Percentiles rank a stretch among this genome's conserved stretches.
Conservation (phyloP, 2,329 filamentous ascomycete species). For the Dothistroma septosporum region DNA sequence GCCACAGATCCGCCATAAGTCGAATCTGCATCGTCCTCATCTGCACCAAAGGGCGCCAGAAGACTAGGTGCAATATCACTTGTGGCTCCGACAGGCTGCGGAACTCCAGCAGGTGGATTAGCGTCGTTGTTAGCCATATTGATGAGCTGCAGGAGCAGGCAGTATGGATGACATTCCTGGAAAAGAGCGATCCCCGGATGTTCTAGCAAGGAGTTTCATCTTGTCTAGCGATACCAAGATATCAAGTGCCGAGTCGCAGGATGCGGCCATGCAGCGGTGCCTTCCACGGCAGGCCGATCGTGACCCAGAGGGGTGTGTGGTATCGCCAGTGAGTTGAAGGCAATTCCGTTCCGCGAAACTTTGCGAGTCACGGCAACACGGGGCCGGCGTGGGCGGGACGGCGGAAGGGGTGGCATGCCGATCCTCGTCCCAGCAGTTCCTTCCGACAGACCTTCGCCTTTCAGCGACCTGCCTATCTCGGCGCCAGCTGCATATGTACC, state of each 20-base stretch:
- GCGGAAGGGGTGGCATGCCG: background rate
- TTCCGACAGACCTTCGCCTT: background rate
- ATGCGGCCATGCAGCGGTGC: background rate
- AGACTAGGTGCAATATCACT: constrained; percentile 9
- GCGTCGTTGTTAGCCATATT: background rate
- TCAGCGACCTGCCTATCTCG: background rate
- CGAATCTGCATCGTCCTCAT: constrained; percentile 12
- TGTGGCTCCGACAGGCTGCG: constrained; percentile 5
- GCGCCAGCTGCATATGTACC: background rate
- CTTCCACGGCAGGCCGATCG: background rate
- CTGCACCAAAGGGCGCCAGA: constrained; percentile 7
- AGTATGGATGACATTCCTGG: background rate
- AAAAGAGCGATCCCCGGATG: background rate
- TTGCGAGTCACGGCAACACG: background rate
- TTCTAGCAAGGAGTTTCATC: background rate
- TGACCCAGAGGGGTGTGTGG: background rate
- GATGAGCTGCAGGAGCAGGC: background rate
- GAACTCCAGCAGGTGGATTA: background rate
- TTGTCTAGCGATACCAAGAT: background rate
- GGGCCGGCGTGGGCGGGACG: too few relatives aligned
- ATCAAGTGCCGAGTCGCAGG: background rate
- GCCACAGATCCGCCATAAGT: constrained; percentile 10
- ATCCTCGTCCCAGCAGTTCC: background rate
- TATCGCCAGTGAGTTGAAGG: background rate
- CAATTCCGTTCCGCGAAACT: background rate